phyloP scores from a whole-genome alignment of 2,329 filamentous ascomycete genomes.

The Cercospora janseana region DNA sequence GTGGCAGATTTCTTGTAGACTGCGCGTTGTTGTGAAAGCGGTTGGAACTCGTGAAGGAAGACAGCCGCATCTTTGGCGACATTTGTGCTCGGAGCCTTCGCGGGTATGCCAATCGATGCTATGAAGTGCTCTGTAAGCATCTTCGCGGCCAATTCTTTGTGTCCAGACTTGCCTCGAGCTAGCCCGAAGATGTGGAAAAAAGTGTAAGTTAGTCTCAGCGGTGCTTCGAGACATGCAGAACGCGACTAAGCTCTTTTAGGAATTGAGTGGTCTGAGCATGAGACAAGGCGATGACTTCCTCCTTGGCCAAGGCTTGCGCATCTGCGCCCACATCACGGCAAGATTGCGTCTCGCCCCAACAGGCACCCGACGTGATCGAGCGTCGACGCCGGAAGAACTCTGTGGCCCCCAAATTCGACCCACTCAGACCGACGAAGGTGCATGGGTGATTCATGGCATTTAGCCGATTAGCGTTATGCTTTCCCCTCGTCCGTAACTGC shows the following conservation, averaged over 20 bases:
- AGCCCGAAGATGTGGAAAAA: constrained; percentile 1
- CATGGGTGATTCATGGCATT: constrained; percentile 8
- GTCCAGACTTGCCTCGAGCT: background rate
- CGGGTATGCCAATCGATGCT: constrained; percentile 47
- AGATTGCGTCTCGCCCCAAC: background rate
- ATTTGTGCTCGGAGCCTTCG: constrained; percentile 47
- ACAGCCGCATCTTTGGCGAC: constrained; percentile 77
- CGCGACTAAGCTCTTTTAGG: background rate
- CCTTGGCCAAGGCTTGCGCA: no score
- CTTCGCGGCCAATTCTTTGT: background rate
- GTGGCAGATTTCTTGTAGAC: constrained; percentile 90
- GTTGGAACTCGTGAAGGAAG: constrained; percentile 79
- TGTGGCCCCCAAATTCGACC: background rate
- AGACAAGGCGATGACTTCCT: background rate
- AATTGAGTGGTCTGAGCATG: background rate
- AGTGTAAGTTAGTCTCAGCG: constrained; percentile 5
- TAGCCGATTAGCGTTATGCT: constrained; percentile 14
- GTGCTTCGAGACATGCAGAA: background rate
- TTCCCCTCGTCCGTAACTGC: background rate
- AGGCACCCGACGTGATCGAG: background rate
- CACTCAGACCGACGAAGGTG: background rate
- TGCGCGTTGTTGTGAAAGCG: constrained; percentile 69
- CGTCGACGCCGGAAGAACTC: no score
- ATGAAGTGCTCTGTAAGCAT: constrained; percentile 55
- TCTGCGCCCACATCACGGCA: background rate